Base-by-base conservation (phyloP, 768 basidiomycete genomes). In the Tricholoma furcatifolium region DNA sequence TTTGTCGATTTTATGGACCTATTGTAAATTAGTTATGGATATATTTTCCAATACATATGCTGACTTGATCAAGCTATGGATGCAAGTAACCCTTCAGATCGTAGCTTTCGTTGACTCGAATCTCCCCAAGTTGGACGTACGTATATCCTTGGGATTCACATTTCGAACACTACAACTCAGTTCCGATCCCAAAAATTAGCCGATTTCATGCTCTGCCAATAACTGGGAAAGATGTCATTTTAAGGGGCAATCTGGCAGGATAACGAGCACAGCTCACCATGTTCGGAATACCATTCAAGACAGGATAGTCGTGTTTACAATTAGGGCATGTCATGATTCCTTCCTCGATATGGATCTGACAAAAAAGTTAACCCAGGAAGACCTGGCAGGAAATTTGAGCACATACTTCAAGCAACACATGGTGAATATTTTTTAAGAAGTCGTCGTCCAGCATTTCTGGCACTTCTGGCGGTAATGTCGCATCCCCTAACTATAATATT, bases 221-320 rank as follows among this genome's bases (percentile, higher is more conserved):
- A 98, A 77, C 95, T 95, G 62, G 11, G 30, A 51, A 24, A 12
- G 15, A 24, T 44, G 27, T 46, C 24, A 34, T 44, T 27, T 47
- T 23, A 36, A 50, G 21, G 31, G 56, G 51, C n/a, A 38, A 43
- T 41, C 36, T 30, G 18, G 43, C 2, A 40, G 11, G 23, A 10
- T 39, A 15, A 18, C 18, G 20, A 36, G 7, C 31, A 18, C 27
- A 23, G 47, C 75, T 61, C 58, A 95, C 96, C 96, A 98, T 98
- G 76, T 98, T 98, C 6, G 96, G 94, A 57, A 99, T 98, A 11
- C 95, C 95, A 65, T 87, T 95, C 43, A 84, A 86, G 62, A 99
- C 92, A 21, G 87, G 85, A 63, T 97, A 98, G 15, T 84, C 76
- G 61, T 98, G 96, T 18, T 78, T 80, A 72, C 96, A 99, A 59